These are phyloP conservation scores for Xylaria acuta DNA, from an alignment of 495 filamentous ascomycete species.

Conservation along the genomic window DNA sequence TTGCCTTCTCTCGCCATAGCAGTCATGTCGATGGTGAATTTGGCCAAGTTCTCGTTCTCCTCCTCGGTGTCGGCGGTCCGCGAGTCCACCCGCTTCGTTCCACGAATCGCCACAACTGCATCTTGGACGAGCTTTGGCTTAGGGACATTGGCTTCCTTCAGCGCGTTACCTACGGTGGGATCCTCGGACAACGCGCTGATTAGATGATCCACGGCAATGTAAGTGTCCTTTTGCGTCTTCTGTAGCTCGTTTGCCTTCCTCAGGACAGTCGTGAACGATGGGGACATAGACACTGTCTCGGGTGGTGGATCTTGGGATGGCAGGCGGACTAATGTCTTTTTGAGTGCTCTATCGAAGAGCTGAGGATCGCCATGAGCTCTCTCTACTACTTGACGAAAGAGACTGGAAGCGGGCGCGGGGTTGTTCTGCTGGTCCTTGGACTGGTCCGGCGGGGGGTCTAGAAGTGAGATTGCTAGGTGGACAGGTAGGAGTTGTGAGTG, in stretches of 20 bases:
- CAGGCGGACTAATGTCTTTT: conserved; percentile 87
- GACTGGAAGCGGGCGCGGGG: conserved; percentile 68
- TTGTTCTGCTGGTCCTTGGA: conserved; percentile 75
- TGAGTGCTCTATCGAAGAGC: conserved; percentile 82
- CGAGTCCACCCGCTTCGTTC: conserved; percentile 89
- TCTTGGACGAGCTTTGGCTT: conserved; percentile 88
- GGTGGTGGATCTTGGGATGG: conserved; percentile 95
- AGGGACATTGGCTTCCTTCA: conserved; percentile 89
- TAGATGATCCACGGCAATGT: conserved; percentile 90
- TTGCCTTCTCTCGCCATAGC: conserved; percentile 92
- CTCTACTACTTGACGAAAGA: conserved; percentile 94
- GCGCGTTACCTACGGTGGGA: conserved; percentile 67
- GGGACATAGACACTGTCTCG: conserved; percentile 80
- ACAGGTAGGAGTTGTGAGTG: conserved; percentile 89
- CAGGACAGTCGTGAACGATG: conserved; percentile 79
- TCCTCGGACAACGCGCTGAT: conserved; percentile 86
- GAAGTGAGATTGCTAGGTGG: conserved; percentile 85
- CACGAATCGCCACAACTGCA: conserved; percentile 86
- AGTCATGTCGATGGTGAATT: conserved; percentile 98
- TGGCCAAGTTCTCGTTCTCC: conserved; percentile 92
- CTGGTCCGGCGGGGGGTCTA: conserved; percentile 81
- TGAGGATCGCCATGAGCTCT: conserved; percentile 92
- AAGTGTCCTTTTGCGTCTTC: conserved; percentile 95
- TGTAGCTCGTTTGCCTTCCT: conserved; percentile 86
- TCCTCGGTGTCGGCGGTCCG: conserved; percentile 90